phyloP scores from a whole-genome alignment of 495 filamentous ascomycete species.

The Aspergillus haitiensis region DNA sequence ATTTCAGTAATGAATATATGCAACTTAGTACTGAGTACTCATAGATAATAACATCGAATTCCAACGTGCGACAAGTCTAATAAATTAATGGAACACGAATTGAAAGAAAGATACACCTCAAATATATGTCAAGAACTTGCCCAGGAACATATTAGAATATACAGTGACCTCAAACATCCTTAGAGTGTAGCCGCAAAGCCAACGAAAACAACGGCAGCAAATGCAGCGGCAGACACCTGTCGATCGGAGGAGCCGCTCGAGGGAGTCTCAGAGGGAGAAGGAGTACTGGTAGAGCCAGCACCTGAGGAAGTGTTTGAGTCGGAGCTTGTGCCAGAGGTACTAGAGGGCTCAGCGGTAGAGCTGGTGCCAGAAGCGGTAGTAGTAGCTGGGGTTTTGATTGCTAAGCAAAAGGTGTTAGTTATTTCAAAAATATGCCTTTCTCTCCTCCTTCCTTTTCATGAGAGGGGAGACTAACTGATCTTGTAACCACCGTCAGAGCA shows the following conservation, averaged over 20 bases:
- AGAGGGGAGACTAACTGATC: slow-evolving; percentile 32
- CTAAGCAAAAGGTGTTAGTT: slow-evolving; percentile 11
- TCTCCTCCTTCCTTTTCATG: background rate
- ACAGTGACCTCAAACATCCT: slow-evolving; percentile 14
- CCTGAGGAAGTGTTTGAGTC: slow-evolving; percentile 8
- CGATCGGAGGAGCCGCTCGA: slow-evolving; percentile 30
- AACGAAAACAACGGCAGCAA: slow-evolving; percentile 42
- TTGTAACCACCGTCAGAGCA: slow-evolving; percentile 36
- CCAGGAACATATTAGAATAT: slow-evolving; percentile 13
- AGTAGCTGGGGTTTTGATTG: slow-evolving; percentile 12
- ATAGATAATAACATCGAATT: slow-evolving; percentile 7
- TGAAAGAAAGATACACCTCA: slow-evolving; percentile 13
- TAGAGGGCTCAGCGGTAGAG: background rate
- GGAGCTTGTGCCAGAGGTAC: no score
- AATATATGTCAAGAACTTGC: slow-evolving; percentile 2
- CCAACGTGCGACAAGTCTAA: slow-evolving; percentile 7
- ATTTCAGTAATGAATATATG: background rate
- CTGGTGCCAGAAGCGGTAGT: slow-evolving; percentile 15
- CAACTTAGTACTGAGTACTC: background rate
- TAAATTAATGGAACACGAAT: slow-evolving; percentile 12
- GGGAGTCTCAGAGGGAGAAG: slow-evolving; percentile 12
- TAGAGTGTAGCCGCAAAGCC: slow-evolving; percentile 43
- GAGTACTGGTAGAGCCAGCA: slow-evolving; percentile 1
- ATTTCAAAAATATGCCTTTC: background rate
- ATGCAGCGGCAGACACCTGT: slow-evolving; percentile 38